phyloP scores from a whole-genome alignment of 371 early-diverging fungal species.

The Mortierella sp. region DNA sequence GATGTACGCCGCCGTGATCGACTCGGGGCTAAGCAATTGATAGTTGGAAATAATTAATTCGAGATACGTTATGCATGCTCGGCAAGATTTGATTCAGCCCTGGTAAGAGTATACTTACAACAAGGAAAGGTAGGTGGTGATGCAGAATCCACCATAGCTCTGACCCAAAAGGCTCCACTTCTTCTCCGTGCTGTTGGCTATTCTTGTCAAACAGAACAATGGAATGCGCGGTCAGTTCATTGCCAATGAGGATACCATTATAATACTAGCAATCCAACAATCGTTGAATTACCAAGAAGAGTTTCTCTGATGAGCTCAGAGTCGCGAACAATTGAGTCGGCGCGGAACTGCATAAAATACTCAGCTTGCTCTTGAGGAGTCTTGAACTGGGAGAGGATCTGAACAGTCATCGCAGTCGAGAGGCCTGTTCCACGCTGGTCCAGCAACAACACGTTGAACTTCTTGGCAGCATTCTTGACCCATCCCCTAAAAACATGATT shows the following conservation, averaged over 20 bases:
- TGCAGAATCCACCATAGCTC: constrained; percentile 84
- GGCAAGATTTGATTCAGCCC: neutral
- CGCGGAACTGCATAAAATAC: constrained; percentile 78
- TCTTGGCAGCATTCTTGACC: constrained; percentile 75
- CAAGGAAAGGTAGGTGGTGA: constrained; percentile 78
- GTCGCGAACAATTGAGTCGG: constrained; percentile 81
- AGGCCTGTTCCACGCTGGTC: constrained; percentile 85
- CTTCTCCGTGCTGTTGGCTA: constrained; percentile 45
- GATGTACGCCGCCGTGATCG: constrained; percentile 74
- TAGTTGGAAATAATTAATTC: neutral
- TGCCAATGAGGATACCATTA: too few species aligned
- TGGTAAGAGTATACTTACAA: constrained; percentile 62
- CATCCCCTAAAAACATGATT: constrained; percentile 65
- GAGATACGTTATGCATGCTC: neutral
- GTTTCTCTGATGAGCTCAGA: constrained; percentile 76
- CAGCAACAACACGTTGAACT: constrained; percentile 74
- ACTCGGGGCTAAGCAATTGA: constrained; percentile 64
- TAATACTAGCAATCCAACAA: too few species aligned
- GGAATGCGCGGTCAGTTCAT: neutral
- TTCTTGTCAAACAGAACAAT: neutral
- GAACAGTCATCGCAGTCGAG: constrained; percentile 74
- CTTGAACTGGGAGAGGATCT: constrained; percentile 60
- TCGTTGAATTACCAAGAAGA: constrained; percentile 56
- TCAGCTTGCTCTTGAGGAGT: constrained; percentile 70
- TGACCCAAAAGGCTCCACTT: constrained; percentile 75